Evolutionary conservation across 2,329 filamentous ascomycete genomes (phyloP).

Genomic region (Trichoderma atroviride): DNA sequence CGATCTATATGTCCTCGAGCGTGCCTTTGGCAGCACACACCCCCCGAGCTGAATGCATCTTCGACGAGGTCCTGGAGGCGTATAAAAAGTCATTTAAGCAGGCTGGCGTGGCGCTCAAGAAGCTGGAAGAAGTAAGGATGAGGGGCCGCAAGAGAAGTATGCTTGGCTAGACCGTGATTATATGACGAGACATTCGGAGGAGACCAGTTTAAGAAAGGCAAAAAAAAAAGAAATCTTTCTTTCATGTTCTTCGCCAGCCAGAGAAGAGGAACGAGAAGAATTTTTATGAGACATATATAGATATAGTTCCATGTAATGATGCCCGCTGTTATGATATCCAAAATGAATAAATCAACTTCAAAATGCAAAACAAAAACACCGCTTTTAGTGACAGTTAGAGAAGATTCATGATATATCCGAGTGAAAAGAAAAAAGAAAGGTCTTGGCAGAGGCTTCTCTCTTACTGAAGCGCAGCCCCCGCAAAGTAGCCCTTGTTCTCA

Average conservation of each 20-base stretch:
- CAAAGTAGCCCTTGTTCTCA: slow-evolving; percentile 98
- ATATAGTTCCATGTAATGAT: slow-evolving; percentile 31
- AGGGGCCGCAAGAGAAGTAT: slow-evolving; percentile 96
- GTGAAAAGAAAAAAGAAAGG: background rate
- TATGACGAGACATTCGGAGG: background rate
- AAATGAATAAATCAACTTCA: slow-evolving; percentile 25
- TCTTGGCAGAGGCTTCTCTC: background rate
- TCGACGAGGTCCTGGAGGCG: slow-evolving; percentile 70
- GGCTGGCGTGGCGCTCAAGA: slow-evolving; percentile 72
- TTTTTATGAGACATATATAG: slow-evolving; percentile 6
- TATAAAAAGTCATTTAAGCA: slow-evolving; percentile 79
- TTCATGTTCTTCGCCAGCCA: background rate
- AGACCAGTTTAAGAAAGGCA: background rate
- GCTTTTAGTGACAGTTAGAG: slow-evolving; percentile 8
- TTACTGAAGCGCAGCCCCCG: slow-evolving; percentile 67
- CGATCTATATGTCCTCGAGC: slow-evolving; percentile 92
- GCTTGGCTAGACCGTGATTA: slow-evolving; percentile 64
- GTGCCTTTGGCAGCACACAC: slow-evolving; percentile 94
- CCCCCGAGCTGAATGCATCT: slow-evolving; percentile 81
- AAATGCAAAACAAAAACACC: slow-evolving; percentile 19
- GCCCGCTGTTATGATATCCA: slow-evolving; percentile 39
- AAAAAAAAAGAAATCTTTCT: background rate
- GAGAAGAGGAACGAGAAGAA: background rate
- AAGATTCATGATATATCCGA: background rate
- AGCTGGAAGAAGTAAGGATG: slow-evolving; percentile 89